Base-by-base conservation (phyloP, 495 filamentous ascomycete genomes). In the Penicillium daleae region DNA sequence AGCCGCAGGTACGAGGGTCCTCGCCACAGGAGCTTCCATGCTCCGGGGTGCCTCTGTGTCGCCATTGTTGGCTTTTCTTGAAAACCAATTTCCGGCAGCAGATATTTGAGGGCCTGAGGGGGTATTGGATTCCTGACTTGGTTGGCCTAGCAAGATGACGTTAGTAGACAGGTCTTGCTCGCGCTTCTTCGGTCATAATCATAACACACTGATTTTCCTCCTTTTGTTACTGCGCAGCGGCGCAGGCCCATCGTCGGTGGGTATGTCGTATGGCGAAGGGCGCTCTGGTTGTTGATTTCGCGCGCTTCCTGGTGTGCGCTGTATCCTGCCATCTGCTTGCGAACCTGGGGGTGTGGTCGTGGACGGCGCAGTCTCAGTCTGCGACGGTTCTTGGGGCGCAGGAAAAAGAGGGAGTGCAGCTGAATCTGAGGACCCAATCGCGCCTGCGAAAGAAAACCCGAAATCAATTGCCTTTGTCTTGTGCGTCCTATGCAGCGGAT, bases 391-490 rank as follows among this genome's bases (percentile, higher is more conserved):
- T 39, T 65, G 61, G 21, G 68, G 53, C 48, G 69, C 52, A 44
- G 76, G 61, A 22, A 62, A 65, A 55, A 71, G 63, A 31, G 65
- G 46, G 48, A 63, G 40, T 2, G 56, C 51, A n/a, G 62, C 55
- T 32, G 70, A 32, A 12, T 53, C 63, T 59, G 65, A 33, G 9
- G 42, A 32, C 8, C 56, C 66, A 24, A 57, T 22, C 9, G 29
- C 61, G 10, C 63, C 63, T 57, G 76, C 77, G 66, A 85, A 79
- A 3, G 82, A 81, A 59, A 85, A 83, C 1, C 80, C 82, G 66
- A 85, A 85, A 65, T 82, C 66, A 6, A 82, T 73, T 59, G 75
- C 76, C 60, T 78, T 80, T 9, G 76, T 77, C 63, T 79, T 77
- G 69, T 76, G 80, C 62, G 78, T 75, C 54, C 80, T 83, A 56